Evolutionary conservation across 2,329 filamentous ascomycete species (phyloP), one percentile per base, ranked within the genome.

Genomic region (Rutstroemia sp.): DNA sequence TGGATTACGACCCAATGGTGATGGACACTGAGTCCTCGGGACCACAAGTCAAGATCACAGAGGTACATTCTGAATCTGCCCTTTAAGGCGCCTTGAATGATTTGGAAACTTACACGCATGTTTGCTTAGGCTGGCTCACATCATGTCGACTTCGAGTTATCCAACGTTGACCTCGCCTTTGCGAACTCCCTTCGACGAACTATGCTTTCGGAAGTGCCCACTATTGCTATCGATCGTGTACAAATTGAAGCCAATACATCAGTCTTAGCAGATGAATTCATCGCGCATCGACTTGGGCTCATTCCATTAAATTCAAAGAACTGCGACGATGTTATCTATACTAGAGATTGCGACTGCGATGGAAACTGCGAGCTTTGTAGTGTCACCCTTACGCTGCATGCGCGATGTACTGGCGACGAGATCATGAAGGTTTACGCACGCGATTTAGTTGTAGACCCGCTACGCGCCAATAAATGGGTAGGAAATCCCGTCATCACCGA

Each of bases 181-280:
- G 92, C 92, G 67, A 99, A 99, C 78, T 88, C 91, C 47, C 76
- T 97, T 60, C 92, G 92, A 60, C 89, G 92, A 69, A 81, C 90
- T 58, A 92, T 97, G 75, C 86, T 96, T 63, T 89, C 90, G 67
- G 92, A 99, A 74, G 88, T 99, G 58, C 92, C 92, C 10, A 96
- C 90, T 23, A 85, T 97, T 66, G 92, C 94, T 61, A 92, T 97
- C 71, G 92, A 99, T 69, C 82, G 96, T 14, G 92, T 97, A 61
- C 90, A 97, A 72, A 86, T 99, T 63, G 86, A 95, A 69, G 82
- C 81, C 67, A 99, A 99, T 77, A 95, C 88, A 57, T 95, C 92
- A n/a, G 92, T 96, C 4, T 83, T 97, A 14, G 89, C 92, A 59
- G 92, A 99, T 73, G 92, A 99, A 73, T 96, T 97, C 73, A 86